phyloP scores from a whole-genome alignment of 345 rosid species.

The Euphorbia lathyris region DNA sequence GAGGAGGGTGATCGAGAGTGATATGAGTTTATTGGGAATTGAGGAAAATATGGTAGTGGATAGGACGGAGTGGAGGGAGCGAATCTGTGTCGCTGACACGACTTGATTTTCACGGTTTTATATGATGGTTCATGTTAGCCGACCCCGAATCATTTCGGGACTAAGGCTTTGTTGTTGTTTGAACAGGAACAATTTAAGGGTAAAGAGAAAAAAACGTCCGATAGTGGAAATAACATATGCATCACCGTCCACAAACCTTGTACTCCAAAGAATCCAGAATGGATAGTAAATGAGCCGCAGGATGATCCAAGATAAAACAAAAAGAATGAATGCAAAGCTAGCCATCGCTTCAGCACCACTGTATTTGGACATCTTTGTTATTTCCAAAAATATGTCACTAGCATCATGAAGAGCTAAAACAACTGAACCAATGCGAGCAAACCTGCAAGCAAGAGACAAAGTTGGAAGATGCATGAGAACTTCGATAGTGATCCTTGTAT shows the following conservation, averaged over 20 bases:
- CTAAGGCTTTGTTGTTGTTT: too few relatives aligned
- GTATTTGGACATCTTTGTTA: constrained; percentile 95
- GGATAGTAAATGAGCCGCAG: constrained; percentile 92
- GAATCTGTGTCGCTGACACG: too few relatives aligned
- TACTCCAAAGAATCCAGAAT: constrained; percentile 98
- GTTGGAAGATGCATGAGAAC: background rate
- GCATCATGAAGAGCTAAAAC: constrained; percentile 96
- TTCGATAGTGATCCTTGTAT: background rate
- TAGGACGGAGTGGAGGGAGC: too few relatives aligned
- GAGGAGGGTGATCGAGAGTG: too few relatives aligned
- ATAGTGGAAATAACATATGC: background rate
- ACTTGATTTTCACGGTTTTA: too few relatives aligned
- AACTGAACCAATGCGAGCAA: constrained; percentile 85
- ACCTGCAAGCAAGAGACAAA: constrained; percentile 43
- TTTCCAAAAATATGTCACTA: constrained; percentile 86
- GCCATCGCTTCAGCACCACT: constrained; percentile 80
- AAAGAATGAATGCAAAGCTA: constrained; percentile 65
- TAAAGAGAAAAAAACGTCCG: background rate
- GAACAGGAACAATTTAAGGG: background rate
- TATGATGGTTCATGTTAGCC: too few relatives aligned
- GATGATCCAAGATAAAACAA: constrained; percentile 80
- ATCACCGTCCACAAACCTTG: constrained; percentile 58
- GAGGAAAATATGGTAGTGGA: too few relatives aligned
- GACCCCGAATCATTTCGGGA: too few relatives aligned
- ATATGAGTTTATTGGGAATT: too few relatives aligned